Evolutionary conservation across 2,329 filamentous ascomycete species (phyloP).

Genomic region (Penicillium crustosum): DNA sequence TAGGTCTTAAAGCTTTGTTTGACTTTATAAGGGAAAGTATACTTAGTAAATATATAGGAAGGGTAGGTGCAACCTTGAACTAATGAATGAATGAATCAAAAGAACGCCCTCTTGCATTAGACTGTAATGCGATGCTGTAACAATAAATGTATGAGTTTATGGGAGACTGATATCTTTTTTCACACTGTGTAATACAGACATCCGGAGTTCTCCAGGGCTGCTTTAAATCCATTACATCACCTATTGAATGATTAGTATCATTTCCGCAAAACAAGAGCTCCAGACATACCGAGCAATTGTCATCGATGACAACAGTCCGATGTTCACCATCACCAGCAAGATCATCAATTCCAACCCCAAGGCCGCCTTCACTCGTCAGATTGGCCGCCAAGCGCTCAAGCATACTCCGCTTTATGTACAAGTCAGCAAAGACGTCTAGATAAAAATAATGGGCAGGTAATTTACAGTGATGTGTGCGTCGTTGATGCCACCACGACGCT

Average conservation of each 20-base stretch:
- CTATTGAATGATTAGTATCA: slow-evolving; percentile 21
- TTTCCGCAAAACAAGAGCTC: neutral
- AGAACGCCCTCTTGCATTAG: neutral
- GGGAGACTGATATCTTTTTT: neutral
- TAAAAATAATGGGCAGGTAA: slow-evolving; percentile 11
- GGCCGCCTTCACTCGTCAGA: slow-evolving; percentile 37
- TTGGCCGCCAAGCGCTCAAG: slow-evolving; percentile 46
- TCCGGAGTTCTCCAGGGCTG: neutral
- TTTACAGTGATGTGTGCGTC: slow-evolving; percentile 59
- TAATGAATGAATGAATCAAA: neutral
- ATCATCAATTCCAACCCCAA: slow-evolving; percentile 26
- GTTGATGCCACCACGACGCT: slow-evolving; percentile 57
- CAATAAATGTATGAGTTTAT: neutral
- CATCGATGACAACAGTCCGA: slow-evolving; percentile 42
- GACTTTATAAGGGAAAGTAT: neutral
- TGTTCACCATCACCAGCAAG: slow-evolving; percentile 32
- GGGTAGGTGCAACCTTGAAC: neutral
- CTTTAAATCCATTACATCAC: slow-evolving; percentile 30
- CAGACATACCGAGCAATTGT: slow-evolving; percentile 46
- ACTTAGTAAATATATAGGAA: neutral
- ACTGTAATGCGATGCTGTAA: neutral
- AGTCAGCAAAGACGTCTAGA: slow-evolving; percentile 6
- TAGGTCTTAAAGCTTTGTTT: neutral
- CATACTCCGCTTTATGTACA: slow-evolving; percentile 46
- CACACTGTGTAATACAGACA: neutral